A percentile compares a stretch with the other conserved stretches of the same genome.
Evolutionary conservation across 257 asterid species (phyloP).

Genomic region (Galeopsis tetrahit): DNA sequence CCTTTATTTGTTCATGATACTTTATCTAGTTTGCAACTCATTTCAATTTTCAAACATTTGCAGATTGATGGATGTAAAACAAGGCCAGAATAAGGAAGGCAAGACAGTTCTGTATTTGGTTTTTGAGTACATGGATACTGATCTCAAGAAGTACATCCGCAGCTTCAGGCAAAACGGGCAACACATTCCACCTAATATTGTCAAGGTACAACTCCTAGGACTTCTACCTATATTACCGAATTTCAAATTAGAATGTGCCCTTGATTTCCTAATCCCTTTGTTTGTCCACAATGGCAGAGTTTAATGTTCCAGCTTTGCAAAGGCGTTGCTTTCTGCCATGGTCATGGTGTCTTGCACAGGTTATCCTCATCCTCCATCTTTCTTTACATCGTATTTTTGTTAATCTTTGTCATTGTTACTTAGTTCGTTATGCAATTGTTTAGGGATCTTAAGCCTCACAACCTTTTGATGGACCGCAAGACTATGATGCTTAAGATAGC

Average conservation of each 20-base stretch:
- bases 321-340: constrained; percentile 97
- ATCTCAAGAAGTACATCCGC: constrained; percentile 84
- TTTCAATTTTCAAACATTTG: neutral
- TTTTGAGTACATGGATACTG: constrained; percentile 95
- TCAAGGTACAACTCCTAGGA: constrained; percentile 53
- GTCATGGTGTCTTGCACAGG: constrained; percentile 96
- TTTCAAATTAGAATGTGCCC: neutral
- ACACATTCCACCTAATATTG: constrained; percentile 47
- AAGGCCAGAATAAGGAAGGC: constrained; percentile 88
- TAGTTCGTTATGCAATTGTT: constrained; percentile 13
- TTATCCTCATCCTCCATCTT: constrained; percentile 19
- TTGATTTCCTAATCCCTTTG: neutral
- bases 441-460: constrained; percentile 98
- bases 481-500: constrained; percentile 92
- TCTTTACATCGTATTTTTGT: neutral
- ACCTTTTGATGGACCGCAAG: constrained; percentile 95
- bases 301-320: constrained; percentile 95
- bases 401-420: neutral
- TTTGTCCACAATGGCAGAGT: constrained; percentile 50
- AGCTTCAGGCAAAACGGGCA: constrained; percentile 63
- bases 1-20: neutral
- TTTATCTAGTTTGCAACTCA: neutral
- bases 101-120: constrained; percentile 89
- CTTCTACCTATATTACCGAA: neutral
- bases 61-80: constrained; percentile 92